Conservation (phyloP, 495 filamentous ascomycete genomes). For the Cenococcum geophilum region DNA sequence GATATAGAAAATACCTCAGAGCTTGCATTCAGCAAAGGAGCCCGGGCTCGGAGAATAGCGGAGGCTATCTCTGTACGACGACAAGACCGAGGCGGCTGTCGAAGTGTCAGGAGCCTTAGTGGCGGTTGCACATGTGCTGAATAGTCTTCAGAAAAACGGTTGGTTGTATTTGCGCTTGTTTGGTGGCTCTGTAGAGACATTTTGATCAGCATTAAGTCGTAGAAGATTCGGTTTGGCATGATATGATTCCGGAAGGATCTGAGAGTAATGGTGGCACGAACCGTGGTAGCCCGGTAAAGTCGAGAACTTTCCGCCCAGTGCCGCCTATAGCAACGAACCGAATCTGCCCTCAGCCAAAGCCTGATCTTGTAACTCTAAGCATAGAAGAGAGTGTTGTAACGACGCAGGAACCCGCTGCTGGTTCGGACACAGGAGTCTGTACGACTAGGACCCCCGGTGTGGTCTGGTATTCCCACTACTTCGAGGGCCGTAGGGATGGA, state of each 20-base stretch:
- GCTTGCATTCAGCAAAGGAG: conserved; percentile 8
- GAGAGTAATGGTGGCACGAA: conserved; percentile 19
- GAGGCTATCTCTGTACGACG: background rate
- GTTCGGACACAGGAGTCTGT: conserved; percentile 9
- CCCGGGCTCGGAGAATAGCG: conserved; percentile 5
- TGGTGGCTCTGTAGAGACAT: conserved; percentile 20
- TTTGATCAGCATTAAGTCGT: conserved; percentile 18
- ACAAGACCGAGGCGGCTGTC: conserved; percentile 7
- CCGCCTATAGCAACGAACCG: conserved; percentile 16
- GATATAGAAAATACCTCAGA: conserved; percentile 20
- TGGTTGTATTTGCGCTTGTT: background rate
- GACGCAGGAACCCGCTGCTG: conserved; percentile 21
- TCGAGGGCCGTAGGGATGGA: conserved; percentile 1
- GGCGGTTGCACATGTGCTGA: conserved; percentile 16
- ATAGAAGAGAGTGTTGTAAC: conserved; percentile 11
- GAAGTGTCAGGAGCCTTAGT: conserved; percentile 9
- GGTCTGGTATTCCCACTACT: conserved; percentile 6
- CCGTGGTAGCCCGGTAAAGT: conserved; percentile 18
- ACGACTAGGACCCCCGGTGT: conserved; percentile 17
- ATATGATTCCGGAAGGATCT: conserved; percentile 7
- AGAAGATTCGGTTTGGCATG: background rate
- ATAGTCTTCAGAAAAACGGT: conserved; percentile 4
- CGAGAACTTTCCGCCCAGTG: conserved; percentile 15
- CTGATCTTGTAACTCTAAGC: background rate
- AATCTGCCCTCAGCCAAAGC: conserved; percentile 14